Evolutionary conservation across 164 flowering plant genomes (phyloP).

Genomic region (Chimonanthus salicifolius): DNA sequence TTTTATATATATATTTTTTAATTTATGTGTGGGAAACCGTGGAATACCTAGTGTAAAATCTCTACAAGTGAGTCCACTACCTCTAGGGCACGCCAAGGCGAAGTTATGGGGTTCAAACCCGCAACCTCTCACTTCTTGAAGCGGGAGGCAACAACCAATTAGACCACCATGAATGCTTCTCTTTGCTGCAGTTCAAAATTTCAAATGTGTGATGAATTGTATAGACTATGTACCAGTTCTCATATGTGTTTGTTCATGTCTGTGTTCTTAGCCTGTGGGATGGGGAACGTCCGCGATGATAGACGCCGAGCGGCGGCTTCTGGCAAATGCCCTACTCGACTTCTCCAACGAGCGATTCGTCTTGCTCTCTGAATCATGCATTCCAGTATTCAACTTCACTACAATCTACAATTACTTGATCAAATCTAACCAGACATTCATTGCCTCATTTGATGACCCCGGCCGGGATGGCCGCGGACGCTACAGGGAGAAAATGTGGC

Average conservation of each 20-base stretch:
- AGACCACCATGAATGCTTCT: too few species aligned
- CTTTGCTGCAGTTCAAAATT: too few species aligned
- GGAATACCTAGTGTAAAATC: too few species aligned
- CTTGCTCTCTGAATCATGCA: conserved; percentile 76
- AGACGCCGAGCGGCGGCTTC: conserved; percentile 63
- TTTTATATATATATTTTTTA: too few species aligned
- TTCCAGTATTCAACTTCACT: conserved; percentile 69
- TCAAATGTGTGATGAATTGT: too few species aligned
- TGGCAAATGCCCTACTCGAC: conserved; percentile 72
- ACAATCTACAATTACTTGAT: conserved; percentile 51
- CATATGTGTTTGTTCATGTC: background rate
- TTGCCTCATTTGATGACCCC: conserved; percentile 38
- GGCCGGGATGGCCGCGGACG: conserved; percentile 59
- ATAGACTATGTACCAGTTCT: too few species aligned
- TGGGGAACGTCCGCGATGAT: conserved; percentile 69
- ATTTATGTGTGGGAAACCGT: too few species aligned
- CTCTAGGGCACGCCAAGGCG: too few species aligned
- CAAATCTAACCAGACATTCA: conserved; percentile 37
- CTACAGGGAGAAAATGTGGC: conserved; percentile 38
- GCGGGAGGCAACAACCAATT: too few species aligned
- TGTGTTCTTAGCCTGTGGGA: conserved; percentile 36
- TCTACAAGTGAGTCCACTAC: too few species aligned
- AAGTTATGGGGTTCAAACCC: too few species aligned
- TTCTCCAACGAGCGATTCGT: conserved; percentile 61
- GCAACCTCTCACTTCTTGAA: too few species aligned